Evolutionary conservation across 2,329 filamentous ascomycete genomes (phyloP).

Genomic region (Coniella lustricola): DNA sequence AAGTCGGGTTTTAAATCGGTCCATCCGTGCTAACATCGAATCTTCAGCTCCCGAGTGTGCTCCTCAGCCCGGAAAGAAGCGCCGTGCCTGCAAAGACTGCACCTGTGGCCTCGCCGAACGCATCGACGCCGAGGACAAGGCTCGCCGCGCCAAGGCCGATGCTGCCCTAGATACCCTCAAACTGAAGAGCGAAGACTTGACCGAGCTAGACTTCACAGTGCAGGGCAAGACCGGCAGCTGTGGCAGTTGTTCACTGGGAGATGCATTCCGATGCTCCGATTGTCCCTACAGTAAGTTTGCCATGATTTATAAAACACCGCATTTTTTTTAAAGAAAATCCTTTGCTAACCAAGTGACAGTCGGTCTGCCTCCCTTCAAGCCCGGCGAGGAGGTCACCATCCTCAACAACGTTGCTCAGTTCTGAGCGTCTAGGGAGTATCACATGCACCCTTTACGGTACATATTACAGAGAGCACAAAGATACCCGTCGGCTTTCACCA

Average conservation of each 20-base stretch:
- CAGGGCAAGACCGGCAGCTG: conserved; percentile 93
- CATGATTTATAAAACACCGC: conserved; percentile 29
- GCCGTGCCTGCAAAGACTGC: conserved; percentile 95
- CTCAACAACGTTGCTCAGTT: conserved; percentile 82
- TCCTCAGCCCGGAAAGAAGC: conserved; percentile 79
- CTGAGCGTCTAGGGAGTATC: conserved; percentile 30
- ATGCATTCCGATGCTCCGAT: conserved; percentile 72
- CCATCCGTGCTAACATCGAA: conserved; percentile 20
- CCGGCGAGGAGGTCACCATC: conserved; percentile 85
- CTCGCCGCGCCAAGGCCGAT: conserved; percentile 27
- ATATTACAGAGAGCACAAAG: background rate
- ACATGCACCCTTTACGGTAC: background rate
- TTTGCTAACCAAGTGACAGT: conserved; percentile 29
- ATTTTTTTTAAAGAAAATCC: conserved; percentile 49
- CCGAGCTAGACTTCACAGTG: conserved; percentile 94
- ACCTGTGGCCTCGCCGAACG: conserved; percentile 85
- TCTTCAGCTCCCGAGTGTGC: conserved; percentile 69
- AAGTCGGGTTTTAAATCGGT: no score
- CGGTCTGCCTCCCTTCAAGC: conserved; percentile 91
- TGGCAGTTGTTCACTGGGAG: conserved; percentile 87
- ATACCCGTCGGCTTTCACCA: background rate
- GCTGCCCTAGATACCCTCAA: conserved; percentile 46
- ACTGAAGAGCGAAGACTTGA: conserved; percentile 70
- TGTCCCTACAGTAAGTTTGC: conserved; percentile 32
- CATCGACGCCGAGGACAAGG: conserved; percentile 72